Conservation (phyloP, 352 stramenopile species). For the Thraustochytrium sp. region DNA sequence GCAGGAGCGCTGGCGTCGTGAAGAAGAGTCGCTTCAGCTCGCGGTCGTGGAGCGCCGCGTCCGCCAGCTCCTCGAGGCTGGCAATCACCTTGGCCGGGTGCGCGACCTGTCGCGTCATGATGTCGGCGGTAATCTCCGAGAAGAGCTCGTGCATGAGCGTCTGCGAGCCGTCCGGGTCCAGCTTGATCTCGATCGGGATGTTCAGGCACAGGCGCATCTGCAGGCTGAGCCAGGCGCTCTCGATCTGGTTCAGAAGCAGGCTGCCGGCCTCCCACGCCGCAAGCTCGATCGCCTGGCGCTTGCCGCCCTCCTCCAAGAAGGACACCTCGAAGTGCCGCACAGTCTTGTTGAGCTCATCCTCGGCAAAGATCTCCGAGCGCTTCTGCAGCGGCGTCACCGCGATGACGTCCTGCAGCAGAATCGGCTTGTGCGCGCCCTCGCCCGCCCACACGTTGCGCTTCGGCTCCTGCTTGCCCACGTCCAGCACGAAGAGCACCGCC, state of each 20-base stretch:
- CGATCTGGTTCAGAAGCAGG: constrained; percentile 11
- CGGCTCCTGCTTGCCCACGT: background rate
- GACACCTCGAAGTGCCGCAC: constrained; percentile 33
- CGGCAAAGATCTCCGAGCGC: constrained; percentile 31
- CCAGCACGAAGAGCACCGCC: constrained; percentile 30
- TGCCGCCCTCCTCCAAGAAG: background rate
- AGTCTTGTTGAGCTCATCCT: constrained; percentile 34
- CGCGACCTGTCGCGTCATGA: background rate
- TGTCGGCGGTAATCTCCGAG: constrained; percentile 10
- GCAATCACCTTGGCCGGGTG: background rate
- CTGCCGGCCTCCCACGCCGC: constrained; percentile 26
- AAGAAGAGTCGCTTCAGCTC: constrained; percentile 20
- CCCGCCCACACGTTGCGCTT: constrained; percentile 7
- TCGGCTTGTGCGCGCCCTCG: constrained; percentile 5
- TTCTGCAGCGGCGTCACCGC: background rate
- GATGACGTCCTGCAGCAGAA: constrained; percentile 15
- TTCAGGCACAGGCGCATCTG: background rate
- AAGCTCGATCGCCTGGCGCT: background rate
- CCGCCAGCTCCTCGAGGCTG: background rate
- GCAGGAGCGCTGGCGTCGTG: background rate
- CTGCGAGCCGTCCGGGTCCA: background rate
- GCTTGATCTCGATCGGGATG: background rate
- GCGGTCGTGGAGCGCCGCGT: constrained; percentile 27
- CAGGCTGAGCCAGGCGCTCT: constrained; percentile 17
- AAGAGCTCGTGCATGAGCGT: background rate